Evolutionary conservation across 768 basidiomycete genomes (phyloP), one percentile per base, ranked within the genome.

Genomic region (Amanita molliuscula): DNA sequence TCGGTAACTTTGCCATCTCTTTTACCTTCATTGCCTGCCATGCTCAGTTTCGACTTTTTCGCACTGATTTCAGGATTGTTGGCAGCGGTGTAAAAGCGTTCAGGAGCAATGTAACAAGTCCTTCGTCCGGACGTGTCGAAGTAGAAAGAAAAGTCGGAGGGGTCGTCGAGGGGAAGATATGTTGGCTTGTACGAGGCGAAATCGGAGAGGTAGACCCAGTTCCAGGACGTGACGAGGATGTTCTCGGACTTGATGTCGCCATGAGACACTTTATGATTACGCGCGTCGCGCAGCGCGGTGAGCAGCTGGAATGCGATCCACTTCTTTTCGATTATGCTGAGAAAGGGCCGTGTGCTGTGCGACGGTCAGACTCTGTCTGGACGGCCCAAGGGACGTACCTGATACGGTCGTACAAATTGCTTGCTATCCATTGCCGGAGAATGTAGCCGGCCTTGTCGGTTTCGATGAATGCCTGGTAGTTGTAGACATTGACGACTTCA

Each of bases 271-370:
- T 94, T 88, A 44, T 84, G 81, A 48, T 81, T 80, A 21, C 90
- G 78, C 0, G 89, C 82, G 57, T 90, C 88, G 20, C 86, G 78
- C 36, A 99, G 74, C 2, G 84, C 90, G 23, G 80, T 84, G 53
- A 98, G 72, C 1, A 98, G 72, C 64, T 98, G 96, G 60, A 92
- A 99, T 0, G 87, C 83, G 52, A 98, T 91, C 96, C 95, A 99
- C 62, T 90, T 91, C 77, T 98, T 98, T 72, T 99, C 96, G 20
- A 98, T 76, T 53, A 74, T 64, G 54, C 81, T 85, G 35, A 99
- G 73, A 68, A 98, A 99, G 3, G 96, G 96, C 31, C 95, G 88
- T 2, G 94, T 98, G 61, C 96, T 99, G 58, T 1, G 38, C 40
- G 7, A 50, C 31, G 44, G 48, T 46, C 29, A 44, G 16, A 47